Evolutionary conservation across 73 alveolate species (phyloP), one percentile per base, ranked within the genome.

Genomic region (Stentor roeselii): DNA sequence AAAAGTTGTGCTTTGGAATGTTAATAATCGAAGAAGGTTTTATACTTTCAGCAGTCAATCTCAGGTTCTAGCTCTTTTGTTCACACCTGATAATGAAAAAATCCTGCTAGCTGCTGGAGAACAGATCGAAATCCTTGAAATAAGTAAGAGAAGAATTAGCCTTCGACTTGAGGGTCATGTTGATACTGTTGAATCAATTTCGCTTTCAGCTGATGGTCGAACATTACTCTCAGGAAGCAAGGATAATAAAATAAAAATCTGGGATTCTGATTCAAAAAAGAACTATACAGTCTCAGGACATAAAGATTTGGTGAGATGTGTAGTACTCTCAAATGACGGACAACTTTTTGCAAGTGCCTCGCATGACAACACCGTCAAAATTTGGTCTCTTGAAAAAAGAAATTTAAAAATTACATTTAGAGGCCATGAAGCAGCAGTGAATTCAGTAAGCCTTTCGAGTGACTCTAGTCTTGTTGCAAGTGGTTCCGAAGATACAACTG

Each of bases 341-440:
- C 86, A 95, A 58, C 95, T 87, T 93, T 86, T 96, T 42, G 89
- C 95, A 40, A 90, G 98, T 32, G 94, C 98, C 36, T 88, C 97
- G 59, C 93, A 93, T 87, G 99, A 97, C 89, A 86, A 97, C 3
- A 95, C 99, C 11, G 82, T 97, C 3, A 97, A 96, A 91, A 95
- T 97, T n/a, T 97, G 99, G 99, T 99, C 96, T 91, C 92, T 97
- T 84, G 94, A 98, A 92, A 89, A 92, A 92, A 99, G 99, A 0
- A 95, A 92, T 88, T 86, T 94, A 36, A 89, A 96, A 41, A 96
- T 95, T 82, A 97, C 99, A 39, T 96, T 97, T 3, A 97, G 96
- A 94, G 99, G 99, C 2, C 99, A 97, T 88, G 97, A 96, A 90
- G 99, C 99, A 3, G 95, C 92, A 42, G 90, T 95, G 41, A 92